Conservation (phyloP, 1,139 yeast genomes). For the Wickerhamomyces sp. region DNA sequence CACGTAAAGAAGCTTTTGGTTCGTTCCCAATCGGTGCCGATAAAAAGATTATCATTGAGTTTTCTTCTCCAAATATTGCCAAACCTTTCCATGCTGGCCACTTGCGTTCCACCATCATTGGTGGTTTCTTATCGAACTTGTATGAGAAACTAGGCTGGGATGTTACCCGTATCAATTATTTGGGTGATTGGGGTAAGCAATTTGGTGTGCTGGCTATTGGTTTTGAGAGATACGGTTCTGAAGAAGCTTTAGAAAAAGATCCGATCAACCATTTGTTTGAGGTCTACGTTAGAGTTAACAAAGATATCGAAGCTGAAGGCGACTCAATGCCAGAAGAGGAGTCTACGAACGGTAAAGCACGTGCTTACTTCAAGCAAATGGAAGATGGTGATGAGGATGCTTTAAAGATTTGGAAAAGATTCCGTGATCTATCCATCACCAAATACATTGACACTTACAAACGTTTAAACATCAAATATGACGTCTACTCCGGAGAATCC, state of each 20-base stretch:
- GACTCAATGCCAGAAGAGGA: slow-evolving; percentile 47
- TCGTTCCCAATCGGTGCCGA: slow-evolving; percentile 68
- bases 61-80: slow-evolving; percentile 97
- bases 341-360: slow-evolving; percentile 79
- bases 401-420: slow-evolving; percentile 73
- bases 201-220: slow-evolving; percentile 96
- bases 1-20: slow-evolving; percentile 62
- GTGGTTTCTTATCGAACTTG: slow-evolving; percentile 90
- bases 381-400: slow-evolving; percentile 90
- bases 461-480: slow-evolving; percentile 84
- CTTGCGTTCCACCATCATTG: slow-evolving; percentile 94
- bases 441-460: slow-evolving; percentile 85
- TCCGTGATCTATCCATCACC: slow-evolving; percentile 85
- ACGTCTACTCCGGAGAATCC: slow-evolving; percentile 91
- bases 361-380: slow-evolving; percentile 84
- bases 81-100: slow-evolving; percentile 99
- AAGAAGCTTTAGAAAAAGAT: slow-evolving; percentile 62
- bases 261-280: slow-evolving; percentile 95
- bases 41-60: slow-evolving; percentile 76
- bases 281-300: slow-evolving; percentile 84
- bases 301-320: slow-evolving; percentile 74
- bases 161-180: slow-evolving; percentile 83
- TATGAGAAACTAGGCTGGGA: slow-evolving; percentile 90
- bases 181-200: slow-evolving; percentile 99
- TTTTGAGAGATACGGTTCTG: slow-evolving; percentile 77